Evolutionary conservation across 192 early-diverging fungal species (phyloP), one percentile per base, ranked within the genome.

Genomic region (Coemansia sp.): DNA sequence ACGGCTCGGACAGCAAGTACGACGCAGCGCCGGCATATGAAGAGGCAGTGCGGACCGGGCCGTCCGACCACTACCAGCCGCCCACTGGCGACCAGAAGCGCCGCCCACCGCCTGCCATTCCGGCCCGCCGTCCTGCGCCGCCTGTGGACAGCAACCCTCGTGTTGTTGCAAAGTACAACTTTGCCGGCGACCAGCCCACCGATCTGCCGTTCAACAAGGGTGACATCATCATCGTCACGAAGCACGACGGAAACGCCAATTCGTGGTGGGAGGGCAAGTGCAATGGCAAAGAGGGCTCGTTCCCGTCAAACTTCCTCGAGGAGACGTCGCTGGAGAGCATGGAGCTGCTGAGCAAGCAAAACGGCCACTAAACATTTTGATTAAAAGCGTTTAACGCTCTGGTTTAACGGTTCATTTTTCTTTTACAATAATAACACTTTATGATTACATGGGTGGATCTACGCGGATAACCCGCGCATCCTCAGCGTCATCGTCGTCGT

Each of bases 241-340:
- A 86, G 1, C 82, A 82, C 29, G 82, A 73, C 35, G 88, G 93
- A 69, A 92, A 94, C 66, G 19, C 27, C 6, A 29, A 61, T 39
- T n/a, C 63, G 55, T 98, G 96, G 96, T 98, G 95, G 96, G 85
- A 86, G 27, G 96, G 94, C 27, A 71, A 51, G 48, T 79, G 86
- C 58, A 80, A 86, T 25, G 91, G 88, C 35, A 64, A 60, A 45
- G 77, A 73, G 43, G 94, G 93, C 10, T 75, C 71, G 17, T 92
- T 94, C 79, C 93, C 93, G 8, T 90, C 87, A 37, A 92, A 92
- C 71, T 93, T 90, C 77, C 84, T 87, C 17, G 63, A 65, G 29
- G 63, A 65, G 43, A 39, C 32, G 9, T 65, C 63, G 21, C 57
- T 58, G 19, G 57, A 58, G 24, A 22, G 22, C 39, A 39, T 43